These are phyloP conservation scores for Coniochaeta pulveracea DNA, from an alignment of 2,329 filamentous ascomycete genomes.

Conservation along the genomic window DNA sequence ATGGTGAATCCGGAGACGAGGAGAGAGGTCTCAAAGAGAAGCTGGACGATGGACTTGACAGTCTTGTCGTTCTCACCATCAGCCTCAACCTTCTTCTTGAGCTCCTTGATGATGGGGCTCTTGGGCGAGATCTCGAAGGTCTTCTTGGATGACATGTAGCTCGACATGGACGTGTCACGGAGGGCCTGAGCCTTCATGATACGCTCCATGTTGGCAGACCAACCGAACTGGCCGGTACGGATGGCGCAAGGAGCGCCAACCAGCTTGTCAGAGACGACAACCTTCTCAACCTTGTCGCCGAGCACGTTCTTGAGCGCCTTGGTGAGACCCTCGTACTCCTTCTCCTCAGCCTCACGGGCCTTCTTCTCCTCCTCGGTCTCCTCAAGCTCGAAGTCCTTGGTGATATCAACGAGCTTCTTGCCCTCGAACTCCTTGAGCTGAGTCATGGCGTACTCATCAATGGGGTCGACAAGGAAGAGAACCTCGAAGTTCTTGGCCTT, in stretches of 20 bases:
- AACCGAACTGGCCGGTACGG: constrained; percentile 98
- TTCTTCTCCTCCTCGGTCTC: constrained; percentile 99
- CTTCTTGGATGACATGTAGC: constrained; percentile 99
- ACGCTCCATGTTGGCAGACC: constrained; percentile 99
- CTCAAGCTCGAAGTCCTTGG: constrained; percentile 99
- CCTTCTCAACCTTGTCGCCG: constrained; percentile 99
- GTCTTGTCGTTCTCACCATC: constrained; percentile 98
- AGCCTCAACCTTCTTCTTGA: constrained; percentile 97
- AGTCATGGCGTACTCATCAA: constrained; percentile 98
- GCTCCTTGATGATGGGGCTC: constrained; percentile 94
- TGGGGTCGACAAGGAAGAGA: constrained; percentile 97
- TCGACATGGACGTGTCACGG: constrained; percentile 98
- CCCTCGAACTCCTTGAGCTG: constrained; percentile 99
- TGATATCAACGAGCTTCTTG: constrained; percentile 99
- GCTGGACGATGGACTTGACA: constrained; percentile 97
- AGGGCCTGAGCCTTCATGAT: constrained; percentile 99
- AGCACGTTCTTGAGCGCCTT: constrained; percentile 99
- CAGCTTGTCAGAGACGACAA: constrained; percentile 97
- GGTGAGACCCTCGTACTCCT: constrained; percentile 89
- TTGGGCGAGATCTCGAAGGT: constrained; percentile 99
- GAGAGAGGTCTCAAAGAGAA: constrained; percentile 97
- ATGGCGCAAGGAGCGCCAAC: constrained; percentile 91
- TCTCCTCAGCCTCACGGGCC: constrained; percentile 88
- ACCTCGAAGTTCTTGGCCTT: constrained; percentile 99
- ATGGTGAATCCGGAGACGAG: constrained; percentile 99